These are phyloP conservation scores for Syzygium aromaticum DNA, from an alignment of 345 rosid species.

Conservation along the genomic window DNA sequence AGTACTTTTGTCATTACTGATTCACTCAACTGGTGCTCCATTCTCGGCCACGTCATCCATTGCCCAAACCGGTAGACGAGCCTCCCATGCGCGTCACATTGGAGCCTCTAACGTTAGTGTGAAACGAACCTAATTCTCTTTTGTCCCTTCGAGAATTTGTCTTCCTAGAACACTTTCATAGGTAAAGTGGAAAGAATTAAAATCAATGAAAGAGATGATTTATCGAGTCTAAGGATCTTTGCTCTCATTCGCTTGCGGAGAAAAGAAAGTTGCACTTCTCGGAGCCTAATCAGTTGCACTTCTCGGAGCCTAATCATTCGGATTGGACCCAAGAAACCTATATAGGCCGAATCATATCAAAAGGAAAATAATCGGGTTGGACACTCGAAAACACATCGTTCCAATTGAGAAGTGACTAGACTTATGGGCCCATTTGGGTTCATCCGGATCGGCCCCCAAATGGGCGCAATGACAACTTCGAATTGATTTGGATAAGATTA, in stretches of 20 bases:
- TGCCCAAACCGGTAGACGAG: neutral
- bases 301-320: neutral
- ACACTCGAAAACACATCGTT: too few species aligned
- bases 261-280: neutral
- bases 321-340: neutral
- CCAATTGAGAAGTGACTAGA: too few species aligned
- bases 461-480: too few species aligned
- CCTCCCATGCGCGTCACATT: neutral
- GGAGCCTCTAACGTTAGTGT: neutral
- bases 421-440: too few species aligned
- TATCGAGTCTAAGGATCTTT: neutral
- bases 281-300: neutral
- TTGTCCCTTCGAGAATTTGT: neutral
- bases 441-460: too few species aligned
- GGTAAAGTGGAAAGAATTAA: neutral
- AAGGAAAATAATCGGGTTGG: neutral
- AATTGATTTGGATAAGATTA: too few species aligned
- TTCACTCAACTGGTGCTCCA: neutral
- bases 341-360: neutral
- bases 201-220: neutral
- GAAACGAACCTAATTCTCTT: neutral
- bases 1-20: neutral
- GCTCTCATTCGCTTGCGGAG: neutral
- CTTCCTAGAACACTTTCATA: fast-evolving
- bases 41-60: neutral